Conservation (phyloP, 2,329 filamentous ascomycete species). For the Calycina herbarum region DNA sequence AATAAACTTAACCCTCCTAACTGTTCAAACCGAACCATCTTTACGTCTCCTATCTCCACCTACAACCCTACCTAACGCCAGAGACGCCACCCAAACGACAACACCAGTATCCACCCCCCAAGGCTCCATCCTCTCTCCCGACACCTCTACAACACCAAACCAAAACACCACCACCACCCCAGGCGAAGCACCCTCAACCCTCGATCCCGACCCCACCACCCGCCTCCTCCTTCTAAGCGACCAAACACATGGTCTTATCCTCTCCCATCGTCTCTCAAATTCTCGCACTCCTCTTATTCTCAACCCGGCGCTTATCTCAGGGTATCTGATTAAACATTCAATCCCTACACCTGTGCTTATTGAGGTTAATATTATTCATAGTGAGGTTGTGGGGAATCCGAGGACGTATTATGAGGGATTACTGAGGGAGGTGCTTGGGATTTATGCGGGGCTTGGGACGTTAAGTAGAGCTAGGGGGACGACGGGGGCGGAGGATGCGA, state of each 20-base stretch:
- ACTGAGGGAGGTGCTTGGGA: slow-evolving; percentile 67
- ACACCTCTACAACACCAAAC: slow-evolving; percentile 43
- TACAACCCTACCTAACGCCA: slow-evolving; percentile 47
- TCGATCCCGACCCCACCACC: slow-evolving; percentile 61
- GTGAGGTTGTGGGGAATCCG: slow-evolving; percentile 41
- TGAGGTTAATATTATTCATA: slow-evolving; percentile 65
- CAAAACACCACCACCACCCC: slow-evolving; percentile 25
- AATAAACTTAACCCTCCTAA: slow-evolving; percentile 59
- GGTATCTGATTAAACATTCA: slow-evolving; percentile 62
- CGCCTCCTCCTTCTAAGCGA: slow-evolving; percentile 72
- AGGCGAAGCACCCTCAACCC: slow-evolving; percentile 34
- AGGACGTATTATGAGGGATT: slow-evolving; percentile 56
- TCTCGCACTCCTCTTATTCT: slow-evolving; percentile 55
- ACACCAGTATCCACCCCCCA: slow-evolving; percentile 71
- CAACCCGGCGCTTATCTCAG: slow-evolving; percentile 59
- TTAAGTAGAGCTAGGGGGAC: slow-evolving; percentile 67
- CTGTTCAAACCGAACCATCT: slow-evolving; percentile 64
- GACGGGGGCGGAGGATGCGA: slow-evolving; percentile 58
- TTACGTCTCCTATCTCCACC: slow-evolving; percentile 61
- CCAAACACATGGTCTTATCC: slow-evolving; percentile 73
- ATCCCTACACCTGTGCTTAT: slow-evolving; percentile 62
- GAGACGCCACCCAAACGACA: slow-evolving; percentile 43
- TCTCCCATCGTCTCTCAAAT: slow-evolving; percentile 65
- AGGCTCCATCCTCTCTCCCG: slow-evolving; percentile 56
- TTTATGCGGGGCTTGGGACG: slow-evolving; percentile 68